These are phyloP conservation scores for Arthroderma uncinatum DNA, from an alignment of 2,329 filamentous ascomycete species.

Conservation along the genomic window DNA sequence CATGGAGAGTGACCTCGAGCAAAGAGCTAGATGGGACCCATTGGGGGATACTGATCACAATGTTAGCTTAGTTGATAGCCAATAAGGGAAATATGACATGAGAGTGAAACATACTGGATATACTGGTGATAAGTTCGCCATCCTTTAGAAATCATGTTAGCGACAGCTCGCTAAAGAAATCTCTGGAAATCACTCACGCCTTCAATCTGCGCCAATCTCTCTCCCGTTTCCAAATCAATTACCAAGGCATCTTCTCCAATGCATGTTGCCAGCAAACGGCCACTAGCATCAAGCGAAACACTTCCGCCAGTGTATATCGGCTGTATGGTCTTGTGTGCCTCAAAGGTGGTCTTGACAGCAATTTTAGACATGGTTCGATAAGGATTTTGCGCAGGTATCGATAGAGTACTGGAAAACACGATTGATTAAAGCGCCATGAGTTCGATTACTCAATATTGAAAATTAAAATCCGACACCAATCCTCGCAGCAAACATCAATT, in stretches of 20 bases:
- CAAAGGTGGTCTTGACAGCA: constrained; percentile 73
- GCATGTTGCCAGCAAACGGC: constrained; percentile 72
- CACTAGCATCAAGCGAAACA: constrained; percentile 69
- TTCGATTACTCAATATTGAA: not conserved
- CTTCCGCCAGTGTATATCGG: constrained; percentile 91
- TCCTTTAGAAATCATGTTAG: constrained; percentile 41
- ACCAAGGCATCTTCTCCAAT: constrained; percentile 86
- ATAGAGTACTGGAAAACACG: not conserved
- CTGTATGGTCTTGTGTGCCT: constrained; percentile 68
- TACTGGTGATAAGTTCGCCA: constrained; percentile 43
- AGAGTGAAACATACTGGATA: constrained; percentile 29
- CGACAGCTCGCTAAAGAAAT: not conserved
- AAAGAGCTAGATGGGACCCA: constrained; percentile 76
- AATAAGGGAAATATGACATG: not conserved
- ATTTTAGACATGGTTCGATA: constrained; percentile 38
- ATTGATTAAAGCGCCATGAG: not conserved
- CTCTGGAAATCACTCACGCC: constrained; percentile 49
- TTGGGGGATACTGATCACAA: constrained; percentile 62
- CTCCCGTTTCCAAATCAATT: constrained; percentile 71
- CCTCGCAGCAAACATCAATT: not conserved
- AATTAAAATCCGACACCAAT: not conserved
- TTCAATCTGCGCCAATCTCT: constrained; percentile 73
- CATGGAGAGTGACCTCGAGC: constrained; percentile 93
- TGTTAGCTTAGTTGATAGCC: constrained; percentile 9
- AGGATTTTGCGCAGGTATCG: not conserved